These are phyloP conservation scores for Phaeophleospora eucalypticola DNA, from an alignment of 2,329 filamentous ascomycete genomes.

Conservation along the genomic window DNA sequence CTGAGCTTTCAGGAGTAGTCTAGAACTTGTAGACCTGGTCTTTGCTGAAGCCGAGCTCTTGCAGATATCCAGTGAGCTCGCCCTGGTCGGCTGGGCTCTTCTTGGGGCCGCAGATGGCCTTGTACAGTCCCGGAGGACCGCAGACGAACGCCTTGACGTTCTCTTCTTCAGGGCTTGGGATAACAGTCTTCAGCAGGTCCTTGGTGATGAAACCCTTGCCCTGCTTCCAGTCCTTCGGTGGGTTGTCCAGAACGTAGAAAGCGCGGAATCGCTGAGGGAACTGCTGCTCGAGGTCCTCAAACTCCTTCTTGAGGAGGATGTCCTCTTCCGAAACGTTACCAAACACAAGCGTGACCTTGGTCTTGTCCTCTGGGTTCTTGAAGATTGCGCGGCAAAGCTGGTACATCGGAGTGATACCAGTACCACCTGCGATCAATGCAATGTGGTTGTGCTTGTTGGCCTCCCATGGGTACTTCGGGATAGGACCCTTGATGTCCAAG, in stretches of 20 bases:
- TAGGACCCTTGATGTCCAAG: slow-evolving; percentile 89
- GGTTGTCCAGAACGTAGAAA: slow-evolving; percentile 89
- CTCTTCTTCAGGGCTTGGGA: slow-evolving; percentile 84
- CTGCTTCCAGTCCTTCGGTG: slow-evolving; percentile 70
- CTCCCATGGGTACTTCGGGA: slow-evolving; percentile 88
- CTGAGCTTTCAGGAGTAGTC: slow-evolving; percentile 6
- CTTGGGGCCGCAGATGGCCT: slow-evolving; percentile 85
- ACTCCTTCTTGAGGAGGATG: slow-evolving; percentile 83
- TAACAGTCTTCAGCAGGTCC: slow-evolving; percentile 88
- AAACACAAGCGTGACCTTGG: slow-evolving; percentile 92
- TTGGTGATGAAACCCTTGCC: slow-evolving; percentile 79
- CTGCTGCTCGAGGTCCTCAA: slow-evolving; percentile 83
- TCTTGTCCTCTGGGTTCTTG: slow-evolving; percentile 94
- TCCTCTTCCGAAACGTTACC: slow-evolving; percentile 88
- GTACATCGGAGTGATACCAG: slow-evolving; percentile 97
- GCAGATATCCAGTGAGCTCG: slow-evolving; percentile 74
- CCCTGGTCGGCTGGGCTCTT: slow-evolving; percentile 91
- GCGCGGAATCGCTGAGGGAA: slow-evolving; percentile 93
- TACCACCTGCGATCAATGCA: slow-evolving; percentile 84
- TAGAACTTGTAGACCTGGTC: slow-evolving; percentile 98
- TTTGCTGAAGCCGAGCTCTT: slow-evolving; percentile 77
- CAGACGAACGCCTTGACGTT: slow-evolving; percentile 98
- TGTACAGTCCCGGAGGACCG: slow-evolving; percentile 88
- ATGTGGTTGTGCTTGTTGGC: slow-evolving; percentile 91
- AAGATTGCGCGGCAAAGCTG: slow-evolving; percentile 89